Evolutionary conservation across 2,329 filamentous ascomycete genomes (phyloP).

Genomic region (Hansfordia pulvinata): DNA sequence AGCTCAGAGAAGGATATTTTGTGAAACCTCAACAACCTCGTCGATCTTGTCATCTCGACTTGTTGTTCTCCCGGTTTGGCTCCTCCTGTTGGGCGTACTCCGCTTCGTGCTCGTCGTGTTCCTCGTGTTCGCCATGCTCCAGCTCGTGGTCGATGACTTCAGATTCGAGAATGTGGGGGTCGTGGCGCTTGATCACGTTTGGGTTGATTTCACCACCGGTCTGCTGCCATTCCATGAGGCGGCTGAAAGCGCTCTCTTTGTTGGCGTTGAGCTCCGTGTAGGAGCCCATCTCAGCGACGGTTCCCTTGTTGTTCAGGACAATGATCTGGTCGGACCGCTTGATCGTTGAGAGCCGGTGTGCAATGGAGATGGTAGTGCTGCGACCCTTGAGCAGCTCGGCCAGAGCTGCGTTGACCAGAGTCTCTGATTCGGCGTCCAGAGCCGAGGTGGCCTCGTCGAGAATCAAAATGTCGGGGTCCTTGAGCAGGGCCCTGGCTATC

Average conservation of each 20-base stretch:
- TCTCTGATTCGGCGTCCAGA: conserved; percentile 92
- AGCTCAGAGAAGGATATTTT: no score
- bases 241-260: conserved; percentile 73
- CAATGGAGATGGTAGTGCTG: conserved; percentile 96
- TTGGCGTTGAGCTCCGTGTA: conserved; percentile 65
- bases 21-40: no score
- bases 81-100: conserved; percentile 5
- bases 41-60: no score
- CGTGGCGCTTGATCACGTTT: conserved; percentile 16
- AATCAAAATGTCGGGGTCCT: conserved; percentile 92
- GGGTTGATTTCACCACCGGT: conserved; percentile 58
- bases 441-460: conserved; percentile 94
- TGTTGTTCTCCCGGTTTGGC: conserved; percentile 8
- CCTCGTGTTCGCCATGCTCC: conserved; percentile 18
- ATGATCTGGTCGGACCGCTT: conserved; percentile 93
- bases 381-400: conserved; percentile 67
- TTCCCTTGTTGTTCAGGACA: conserved; percentile 74
- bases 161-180: conserved; percentile 37
- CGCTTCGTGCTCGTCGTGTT: conserved; percentile 12
- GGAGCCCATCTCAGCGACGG: conserved; percentile 79
- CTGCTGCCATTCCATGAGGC: conserved; percentile 98
- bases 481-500: conserved; percentile 86
- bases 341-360: conserved; percentile 89
- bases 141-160: conserved; percentile 28
- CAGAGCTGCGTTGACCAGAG: conserved; percentile 85